Evolutionary conservation across 1,139 yeast species (phyloP).

Genomic region (Candida sp.): DNA sequence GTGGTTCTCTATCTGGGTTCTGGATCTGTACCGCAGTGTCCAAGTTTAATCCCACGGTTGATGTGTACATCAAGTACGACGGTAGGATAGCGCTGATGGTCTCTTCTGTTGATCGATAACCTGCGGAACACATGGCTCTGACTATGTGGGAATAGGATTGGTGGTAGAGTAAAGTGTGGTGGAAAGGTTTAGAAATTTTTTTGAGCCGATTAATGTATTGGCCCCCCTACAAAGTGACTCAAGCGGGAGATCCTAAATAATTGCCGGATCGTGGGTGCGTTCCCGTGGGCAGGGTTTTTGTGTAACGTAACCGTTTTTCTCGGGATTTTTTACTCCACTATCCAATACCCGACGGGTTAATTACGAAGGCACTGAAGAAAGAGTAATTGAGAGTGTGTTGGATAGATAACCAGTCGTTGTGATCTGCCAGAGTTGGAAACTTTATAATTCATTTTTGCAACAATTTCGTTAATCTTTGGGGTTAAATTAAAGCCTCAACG

Average conservation of each 20-base stretch:
- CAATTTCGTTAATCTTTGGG: not conserved
- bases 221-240: not conserved
- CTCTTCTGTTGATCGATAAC: conserved; percentile 10
- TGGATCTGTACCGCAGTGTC: conserved; percentile 13
- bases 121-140: not conserved
- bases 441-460: not conserved
- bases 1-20: conserved; percentile 11
- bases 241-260: not conserved
- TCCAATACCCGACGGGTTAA: not conserved
- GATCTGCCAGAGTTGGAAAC: too few species aligned
- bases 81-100: conserved; percentile 36
- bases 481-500: not conserved
- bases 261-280: not conserved
- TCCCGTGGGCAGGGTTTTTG: not conserved
- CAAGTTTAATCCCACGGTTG: conserved; percentile 30
- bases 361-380: too few species aligned
- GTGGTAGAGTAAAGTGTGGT: too few species aligned
- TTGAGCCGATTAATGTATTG: too few species aligned
- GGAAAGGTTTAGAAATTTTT: too few species aligned
- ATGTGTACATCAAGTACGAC: conserved; percentile 50
- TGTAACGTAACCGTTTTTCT: not conserved
- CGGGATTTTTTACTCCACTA: not conserved
- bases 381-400: too few species aligned
- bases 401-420: too few species aligned
- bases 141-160: too few species aligned